Base-by-base conservation (phyloP, 2,329 filamentous ascomycete genomes). In the Penicillium hesseltinei region DNA sequence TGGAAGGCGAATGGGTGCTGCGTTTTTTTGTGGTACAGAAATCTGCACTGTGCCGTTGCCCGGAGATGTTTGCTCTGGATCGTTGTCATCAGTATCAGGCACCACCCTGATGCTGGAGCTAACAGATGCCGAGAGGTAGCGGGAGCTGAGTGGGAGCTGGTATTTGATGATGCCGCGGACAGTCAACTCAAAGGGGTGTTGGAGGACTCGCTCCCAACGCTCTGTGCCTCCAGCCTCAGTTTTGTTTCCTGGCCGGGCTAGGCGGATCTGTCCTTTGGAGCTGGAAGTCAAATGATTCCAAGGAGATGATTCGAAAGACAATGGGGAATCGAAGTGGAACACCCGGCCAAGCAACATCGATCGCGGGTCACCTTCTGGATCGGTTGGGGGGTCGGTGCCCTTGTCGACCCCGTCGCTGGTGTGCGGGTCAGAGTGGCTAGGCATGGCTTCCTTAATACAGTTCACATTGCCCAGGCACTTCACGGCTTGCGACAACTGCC, bases 311-410 rank as follows among this genome's bases (percentile, higher is more conserved):
- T 96, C 92, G 67, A 97, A 97, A 5, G 85, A 88, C 36, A 99
- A 80, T 0, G 92, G 88, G 53, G 91, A 95, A 72, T 97, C 91
- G 67, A 97, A 94, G 61, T 87, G 83, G 59, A 88, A 87, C 38
- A 97, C 91, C 36, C 89, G 90, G 31, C 94, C 94, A n/a, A 99
- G 85, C 35, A 95, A 82, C 84, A 97, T 92, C 56, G 92, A 96
- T 46, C 91, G 90, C 8, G 89, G 75, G 60, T 86, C 83, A 19
- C 78, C 77, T n/a, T 71, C 82, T 2, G 81, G 80, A 48, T 76
- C 75, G 15, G 64, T 84, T 4, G 87, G 84, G 2, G 85, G 84
- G 69, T 91, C 87, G 1, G 80, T 84, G 48, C 82, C 82, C 68
- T 81, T 77, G 65, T 85, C 84, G 13, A 81, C 73, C 4, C 75